phyloP scores from a whole-genome alignment of 2,329 filamentous ascomycete genomes.

The Botrytis paeoniae region DNA sequence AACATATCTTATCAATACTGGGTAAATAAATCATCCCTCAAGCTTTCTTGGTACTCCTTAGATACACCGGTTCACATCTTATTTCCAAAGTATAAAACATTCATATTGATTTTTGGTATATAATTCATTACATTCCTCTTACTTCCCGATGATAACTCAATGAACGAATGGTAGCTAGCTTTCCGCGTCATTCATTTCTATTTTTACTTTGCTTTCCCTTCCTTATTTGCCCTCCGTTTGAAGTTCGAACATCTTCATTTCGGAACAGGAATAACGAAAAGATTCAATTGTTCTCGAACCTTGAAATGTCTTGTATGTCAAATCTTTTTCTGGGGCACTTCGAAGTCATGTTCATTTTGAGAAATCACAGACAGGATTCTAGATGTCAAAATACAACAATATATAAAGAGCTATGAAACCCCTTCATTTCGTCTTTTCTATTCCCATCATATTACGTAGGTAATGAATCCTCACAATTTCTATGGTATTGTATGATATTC shows the following conservation, averaged over 20 bases:
- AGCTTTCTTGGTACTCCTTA: neutral
- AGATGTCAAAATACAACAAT: neutral
- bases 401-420: neutral
- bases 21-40: neutral
- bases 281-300: neutral
- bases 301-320: neutral
- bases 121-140: neutral
- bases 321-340: neutral
- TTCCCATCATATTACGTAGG: neutral
- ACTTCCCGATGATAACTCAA: neutral
- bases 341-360: neutral
- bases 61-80: neutral
- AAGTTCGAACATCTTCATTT: constrained; percentile 1
- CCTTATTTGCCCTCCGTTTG: neutral
- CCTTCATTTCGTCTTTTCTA: neutral
- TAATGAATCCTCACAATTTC: neutral
- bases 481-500: neutral
- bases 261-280: neutral
- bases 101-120: neutral
- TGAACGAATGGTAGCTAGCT: neutral
- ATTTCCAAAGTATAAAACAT: neutral
- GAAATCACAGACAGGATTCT: neutral
- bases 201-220: neutral
- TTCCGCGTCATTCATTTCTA: neutral
- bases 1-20: neutral